These are phyloP conservation scores for Corchorus olitorius DNA, from an alignment of 345 rosid genomes.

Conservation along the genomic window DNA sequence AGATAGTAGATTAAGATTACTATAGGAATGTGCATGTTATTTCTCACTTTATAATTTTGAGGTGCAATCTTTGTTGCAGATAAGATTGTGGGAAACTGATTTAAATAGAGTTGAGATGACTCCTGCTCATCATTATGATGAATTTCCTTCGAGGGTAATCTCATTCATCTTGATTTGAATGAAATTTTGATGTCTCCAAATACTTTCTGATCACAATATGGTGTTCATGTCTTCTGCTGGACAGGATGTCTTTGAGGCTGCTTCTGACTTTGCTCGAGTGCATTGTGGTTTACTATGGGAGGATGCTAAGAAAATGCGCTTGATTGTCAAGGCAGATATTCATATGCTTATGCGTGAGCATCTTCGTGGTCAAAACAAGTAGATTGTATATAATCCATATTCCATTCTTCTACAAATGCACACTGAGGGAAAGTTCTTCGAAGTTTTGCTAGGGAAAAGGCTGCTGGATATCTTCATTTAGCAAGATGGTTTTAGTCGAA, in stretches of 20 bases:
- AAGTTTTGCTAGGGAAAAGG: conserved; percentile 1
- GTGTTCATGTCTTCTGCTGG: conserved; percentile 3
- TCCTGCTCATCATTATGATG: conserved; percentile 75
- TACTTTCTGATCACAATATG: not conserved
- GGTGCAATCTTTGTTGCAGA: conserved; percentile 43
- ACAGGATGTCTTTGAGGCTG: conserved; percentile 86
- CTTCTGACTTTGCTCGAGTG: conserved; percentile 79
- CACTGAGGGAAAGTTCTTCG: not conserved
- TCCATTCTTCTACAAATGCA: not conserved
- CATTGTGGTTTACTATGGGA: conserved; percentile 87
- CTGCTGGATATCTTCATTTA: not conserved
- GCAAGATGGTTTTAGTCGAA: not conserved
- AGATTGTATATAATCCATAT: not conserved
- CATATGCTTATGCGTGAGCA: conserved; percentile 83
- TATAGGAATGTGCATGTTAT: not conserved
- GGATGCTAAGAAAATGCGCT: conserved; percentile 84
- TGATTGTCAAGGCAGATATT: conserved; percentile 76
- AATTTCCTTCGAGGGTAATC: conserved; percentile 81
- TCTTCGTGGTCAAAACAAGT: conserved; percentile 65
- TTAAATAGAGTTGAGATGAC: conserved; percentile 88
- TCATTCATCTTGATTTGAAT: conserved; percentile 10
- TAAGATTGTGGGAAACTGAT: conserved; percentile 96
- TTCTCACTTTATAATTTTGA: conserved; percentile 8
- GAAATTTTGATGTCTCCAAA: not conserved
- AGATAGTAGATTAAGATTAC: not conserved